A percentile compares a stretch with the other conserved stretches of the same genome.
Evolutionary conservation across 495 filamentous ascomycete genomes (phyloP).

Genomic region (Tuber borchii): DNA sequence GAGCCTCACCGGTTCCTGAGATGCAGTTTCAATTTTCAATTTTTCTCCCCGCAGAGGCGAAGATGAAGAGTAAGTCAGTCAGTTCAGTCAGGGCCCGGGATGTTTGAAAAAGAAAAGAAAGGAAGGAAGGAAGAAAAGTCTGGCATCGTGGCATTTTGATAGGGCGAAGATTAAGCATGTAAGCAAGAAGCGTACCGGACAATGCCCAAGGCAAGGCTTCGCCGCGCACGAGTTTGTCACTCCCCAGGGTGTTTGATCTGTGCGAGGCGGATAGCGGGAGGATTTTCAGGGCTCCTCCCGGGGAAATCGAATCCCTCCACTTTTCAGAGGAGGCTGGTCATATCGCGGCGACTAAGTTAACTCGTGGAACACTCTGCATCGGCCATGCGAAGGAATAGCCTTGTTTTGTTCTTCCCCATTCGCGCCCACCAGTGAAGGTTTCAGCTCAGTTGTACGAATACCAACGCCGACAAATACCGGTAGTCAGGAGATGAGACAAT

Average conservation of each 20-base stretch:
- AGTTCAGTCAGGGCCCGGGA: neutral
- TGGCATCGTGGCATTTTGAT: neutral
- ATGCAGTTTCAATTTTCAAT: neutral
- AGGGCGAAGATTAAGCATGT: neutral
- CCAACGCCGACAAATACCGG: no score
- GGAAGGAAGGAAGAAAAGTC: neutral
- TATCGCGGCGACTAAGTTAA: neutral
- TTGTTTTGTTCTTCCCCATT: no score
- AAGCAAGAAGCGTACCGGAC: neutral
- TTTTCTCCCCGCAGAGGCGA: neutral
- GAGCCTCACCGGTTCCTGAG: constrained; percentile 4
- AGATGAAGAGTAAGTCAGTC: neutral
- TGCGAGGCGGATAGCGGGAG: neutral
- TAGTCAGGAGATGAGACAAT: no score
- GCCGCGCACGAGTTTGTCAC: neutral
- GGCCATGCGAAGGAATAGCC: neutral
- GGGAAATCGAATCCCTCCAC: neutral
- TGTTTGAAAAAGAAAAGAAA: neutral
- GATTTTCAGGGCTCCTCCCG: neutral
- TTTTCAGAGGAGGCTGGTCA: neutral
- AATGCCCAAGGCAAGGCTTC: neutral
- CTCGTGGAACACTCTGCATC: neutral
- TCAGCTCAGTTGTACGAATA: no score
- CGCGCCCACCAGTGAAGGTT: no score
- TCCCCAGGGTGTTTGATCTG: neutral